Evolutionary conservation across 768 basidiomycete genomes (phyloP).

Genomic region (Kondoa malvinella): DNA sequence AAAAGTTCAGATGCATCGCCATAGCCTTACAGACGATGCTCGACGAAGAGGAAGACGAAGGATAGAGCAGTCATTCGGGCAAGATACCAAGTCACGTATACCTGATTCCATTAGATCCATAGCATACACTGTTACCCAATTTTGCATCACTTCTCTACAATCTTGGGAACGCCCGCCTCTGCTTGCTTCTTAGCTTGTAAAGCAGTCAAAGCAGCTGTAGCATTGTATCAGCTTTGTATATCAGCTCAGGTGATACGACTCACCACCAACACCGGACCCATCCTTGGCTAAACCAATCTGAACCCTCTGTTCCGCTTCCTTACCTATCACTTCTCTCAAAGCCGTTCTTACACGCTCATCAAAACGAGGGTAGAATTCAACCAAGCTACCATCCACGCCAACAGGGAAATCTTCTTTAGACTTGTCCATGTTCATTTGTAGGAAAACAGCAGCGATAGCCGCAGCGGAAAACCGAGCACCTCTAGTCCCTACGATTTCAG

Average conservation of each 20-base stretch:
- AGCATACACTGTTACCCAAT: neutral
- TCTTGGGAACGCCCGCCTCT: neutral
- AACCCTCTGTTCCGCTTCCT: conserved; percentile 59
- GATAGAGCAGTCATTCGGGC: too few species aligned
- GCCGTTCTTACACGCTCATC: conserved; percentile 57
- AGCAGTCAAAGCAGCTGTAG: conserved; percentile 70
- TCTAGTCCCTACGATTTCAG: conserved; percentile 56
- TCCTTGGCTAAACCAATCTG: conserved; percentile 89
- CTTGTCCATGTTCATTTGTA: conserved; percentile 49
- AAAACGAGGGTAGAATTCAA: conserved; percentile 83
- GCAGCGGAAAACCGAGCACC: conserved; percentile 70
- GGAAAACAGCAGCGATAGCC: conserved; percentile 66
- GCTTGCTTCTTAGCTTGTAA: conserved; percentile 55
- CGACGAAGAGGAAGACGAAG: neutral
- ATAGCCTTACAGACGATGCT: conserved; percentile 4
- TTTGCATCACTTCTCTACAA: neutral
- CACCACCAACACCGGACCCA: conserved; percentile 92
- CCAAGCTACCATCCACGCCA: conserved; percentile 86
- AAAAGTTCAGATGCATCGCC: neutral
- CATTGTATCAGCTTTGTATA: neutral
- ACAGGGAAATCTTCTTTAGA: conserved; percentile 42
- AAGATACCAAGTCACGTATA: neutral
- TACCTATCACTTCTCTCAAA: conserved; percentile 56
- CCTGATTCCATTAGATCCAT: neutral
- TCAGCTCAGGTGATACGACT: conserved; percentile 28